Percentiles rank a stretch among this genome's conserved stretches.
phyloP scores from a whole-genome alignment of 306 rosid species.

The Vigna nakashimae region DNA sequence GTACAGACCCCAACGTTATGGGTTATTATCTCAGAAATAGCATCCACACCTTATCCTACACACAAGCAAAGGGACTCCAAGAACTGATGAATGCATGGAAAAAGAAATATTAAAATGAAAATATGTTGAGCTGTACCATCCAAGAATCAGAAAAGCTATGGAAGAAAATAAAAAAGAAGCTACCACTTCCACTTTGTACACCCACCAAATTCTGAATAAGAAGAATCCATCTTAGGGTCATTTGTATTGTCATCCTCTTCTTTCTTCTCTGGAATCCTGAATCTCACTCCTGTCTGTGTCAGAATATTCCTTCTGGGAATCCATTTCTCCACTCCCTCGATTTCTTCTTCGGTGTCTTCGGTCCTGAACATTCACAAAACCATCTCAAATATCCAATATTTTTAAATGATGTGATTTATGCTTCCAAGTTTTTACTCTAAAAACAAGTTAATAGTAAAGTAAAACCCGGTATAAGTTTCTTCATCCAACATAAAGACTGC shows the following conservation, averaged over 20 bases:
- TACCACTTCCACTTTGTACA: constrained; percentile 56
- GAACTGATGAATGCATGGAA: constrained; percentile 6
- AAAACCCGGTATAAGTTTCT: too few relatives aligned
- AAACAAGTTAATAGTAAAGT: too few relatives aligned
- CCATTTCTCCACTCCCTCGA: constrained; percentile 75
- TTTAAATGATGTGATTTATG: not conserved
- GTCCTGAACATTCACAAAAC: constrained; percentile 60
- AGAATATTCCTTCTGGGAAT: constrained; percentile 73
- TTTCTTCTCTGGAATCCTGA: constrained; percentile 65
- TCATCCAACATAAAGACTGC: not conserved
- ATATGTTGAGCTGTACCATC: constrained; percentile 44
- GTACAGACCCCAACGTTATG: constrained; percentile 56
- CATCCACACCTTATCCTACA: constrained; percentile 61
- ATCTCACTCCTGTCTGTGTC: constrained; percentile 83
- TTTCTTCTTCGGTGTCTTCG: constrained; percentile 83
- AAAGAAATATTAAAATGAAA: constrained; percentile 22
- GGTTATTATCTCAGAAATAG: constrained; percentile 62
- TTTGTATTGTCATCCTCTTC: constrained; percentile 57
- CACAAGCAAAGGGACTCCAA: constrained; percentile 38
- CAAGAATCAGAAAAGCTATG: constrained; percentile 52
- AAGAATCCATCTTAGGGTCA: constrained; percentile 43
- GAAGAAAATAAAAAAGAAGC: constrained; percentile 38
- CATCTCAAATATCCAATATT: constrained; percentile 8
- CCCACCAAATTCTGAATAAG: constrained; percentile 46
- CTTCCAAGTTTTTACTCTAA: too few relatives aligned